Conservation (phyloP, 805 yeast species). For the Candida endomychidarum region DNA sequence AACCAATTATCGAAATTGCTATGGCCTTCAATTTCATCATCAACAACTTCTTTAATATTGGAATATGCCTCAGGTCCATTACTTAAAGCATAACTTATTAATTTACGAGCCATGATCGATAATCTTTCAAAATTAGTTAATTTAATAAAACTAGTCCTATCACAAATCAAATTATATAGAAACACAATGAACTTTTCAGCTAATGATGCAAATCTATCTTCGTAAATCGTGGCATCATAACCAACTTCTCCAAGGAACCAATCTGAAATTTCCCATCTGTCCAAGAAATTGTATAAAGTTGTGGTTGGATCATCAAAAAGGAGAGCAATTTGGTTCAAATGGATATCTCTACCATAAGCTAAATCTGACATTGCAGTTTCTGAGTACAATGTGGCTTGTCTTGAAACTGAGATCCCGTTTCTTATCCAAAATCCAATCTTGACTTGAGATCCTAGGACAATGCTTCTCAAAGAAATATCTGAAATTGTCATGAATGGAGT, state of each 20-base stretch:
- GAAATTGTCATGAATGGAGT: slow-evolving; percentile 47
- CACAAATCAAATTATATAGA: slow-evolving; percentile 45
- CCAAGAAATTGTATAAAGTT: slow-evolving; percentile 39
- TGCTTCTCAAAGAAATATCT: slow-evolving; percentile 58
- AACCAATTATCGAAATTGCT: slow-evolving; percentile 50
- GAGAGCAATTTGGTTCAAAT: slow-evolving; percentile 45
- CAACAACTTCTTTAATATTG: slow-evolving; percentile 33
- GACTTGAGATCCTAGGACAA: slow-evolving; percentile 62
- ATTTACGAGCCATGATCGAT: slow-evolving; percentile 30
- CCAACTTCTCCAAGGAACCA: slow-evolving; percentile 45
- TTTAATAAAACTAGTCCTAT: slow-evolving; percentile 29
- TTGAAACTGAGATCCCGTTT: slow-evolving; percentile 58
- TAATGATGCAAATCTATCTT: slow-evolving; percentile 48
- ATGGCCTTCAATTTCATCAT: slow-evolving; percentile 31
- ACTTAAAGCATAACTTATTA: slow-evolving; percentile 52
- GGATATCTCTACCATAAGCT: slow-evolving; percentile 44
- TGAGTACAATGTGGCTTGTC: slow-evolving; percentile 51
- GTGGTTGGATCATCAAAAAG: slow-evolving; percentile 38
- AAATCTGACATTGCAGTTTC: slow-evolving; percentile 42
- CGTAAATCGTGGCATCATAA: slow-evolving; percentile 41
- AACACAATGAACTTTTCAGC: slow-evolving; percentile 43
- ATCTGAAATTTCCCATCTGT: slow-evolving; percentile 56
- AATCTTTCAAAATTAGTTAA: slow-evolving; percentile 26
- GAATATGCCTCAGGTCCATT: slow-evolving; percentile 57
- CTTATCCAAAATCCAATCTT: slow-evolving; percentile 71